Base-by-base conservation (phyloP, 2,329 filamentous ascomycete genomes). In the Microdochium bolleyi region DNA sequence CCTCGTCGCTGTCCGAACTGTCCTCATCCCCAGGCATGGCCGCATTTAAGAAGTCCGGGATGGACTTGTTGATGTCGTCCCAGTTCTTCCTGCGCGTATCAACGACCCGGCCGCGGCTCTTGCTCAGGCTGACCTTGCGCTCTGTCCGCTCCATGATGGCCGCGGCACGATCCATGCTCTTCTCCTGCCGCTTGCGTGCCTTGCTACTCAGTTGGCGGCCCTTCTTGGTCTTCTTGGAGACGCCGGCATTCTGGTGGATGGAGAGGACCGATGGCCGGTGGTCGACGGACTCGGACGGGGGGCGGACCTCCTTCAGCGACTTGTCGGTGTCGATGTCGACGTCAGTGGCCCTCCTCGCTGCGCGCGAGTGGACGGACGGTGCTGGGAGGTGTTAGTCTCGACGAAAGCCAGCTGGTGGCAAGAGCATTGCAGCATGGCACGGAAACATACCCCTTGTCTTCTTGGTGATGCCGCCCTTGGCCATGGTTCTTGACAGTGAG, bases 321-420 rank as follows among this genome's bases (percentile, higher is more conserved):
- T 88, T 88, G 75, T 89, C 85, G 46, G 81, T 80, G 69, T 88
- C 72, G 68, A 89, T 84, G 61, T 83, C 76, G 24, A 87, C 85
- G 3, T 85, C 87, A 16, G 82, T 82, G 49, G 84, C 87, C 58
- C 88, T 83, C 63, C 87, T 82, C 41, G 87, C 86, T 54, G 86
- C 87, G 58, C 88, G 85, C 51, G 88, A 92, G 72, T 85, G 87
- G 54, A 83, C 69, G 3, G 87, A 88, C 38, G 76, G 74, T 52
- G 73, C 84, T 88, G 63, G 19, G 14, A 21, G 19, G 8, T 48
- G 57, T 62, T 48, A 64, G 57, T 54, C 27, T 50, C 24, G 14
- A 37, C 24, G 44, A n/a, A 2, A n/a, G 24, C 9, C 24, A 46
- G 41, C 41, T 8, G 22, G 16, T 19, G 4, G 37, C 19, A 10